Conservation (phyloP, 108 stramenopile species). For the Nitzschia inconspicua region DNA sequence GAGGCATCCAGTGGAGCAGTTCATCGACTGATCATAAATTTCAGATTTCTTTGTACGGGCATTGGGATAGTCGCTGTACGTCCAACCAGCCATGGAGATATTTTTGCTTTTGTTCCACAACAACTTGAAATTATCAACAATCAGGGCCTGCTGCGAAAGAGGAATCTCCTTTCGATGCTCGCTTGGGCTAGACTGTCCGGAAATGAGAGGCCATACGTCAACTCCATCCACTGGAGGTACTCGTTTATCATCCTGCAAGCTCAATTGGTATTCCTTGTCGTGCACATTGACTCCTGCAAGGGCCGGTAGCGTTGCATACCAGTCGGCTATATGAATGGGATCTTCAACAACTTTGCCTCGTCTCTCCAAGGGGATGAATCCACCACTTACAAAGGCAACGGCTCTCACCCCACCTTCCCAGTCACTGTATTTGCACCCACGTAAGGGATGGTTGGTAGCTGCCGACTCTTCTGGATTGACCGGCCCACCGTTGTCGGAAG, state of each 20-base stretch:
- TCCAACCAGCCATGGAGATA: conserved; percentile 11
- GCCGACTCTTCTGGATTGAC: conserved; percentile 7
- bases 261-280: conserved; percentile 23
- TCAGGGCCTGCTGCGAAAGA: conserved; percentile 7
- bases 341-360: conserved; percentile 15
- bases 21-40: conserved; percentile 1
- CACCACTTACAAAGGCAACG: conserved; percentile 35
- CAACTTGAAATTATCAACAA: conserved; percentile 22
- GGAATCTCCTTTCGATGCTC: conserved; percentile 30
- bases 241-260: too few relatives aligned
- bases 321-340: conserved; percentile 28
- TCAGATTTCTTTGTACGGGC: neutral
- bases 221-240: conserved; percentile 33
- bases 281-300: conserved; percentile 28
- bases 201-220: conserved; percentile 25
- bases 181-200: conserved; percentile 4
- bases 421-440: conserved; percentile 37
- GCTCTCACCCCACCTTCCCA: conserved; percentile 41
- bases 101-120: conserved; percentile 6
- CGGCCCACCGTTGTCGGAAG: conserved; percentile 33
- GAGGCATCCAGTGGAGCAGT: conserved; percentile 28
- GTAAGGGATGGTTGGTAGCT: conserved; percentile 26
- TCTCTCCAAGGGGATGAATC: conserved; percentile 16
- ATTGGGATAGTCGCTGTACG: conserved; percentile 8
- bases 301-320: conserved; percentile 29